Percentiles rank a stretch among this genome's conserved stretches.
These are phyloP conservation scores for Phalaenopsis equestris DNA, from an alignment of 106 monocot genomes.

Conservation along the genomic window DNA sequence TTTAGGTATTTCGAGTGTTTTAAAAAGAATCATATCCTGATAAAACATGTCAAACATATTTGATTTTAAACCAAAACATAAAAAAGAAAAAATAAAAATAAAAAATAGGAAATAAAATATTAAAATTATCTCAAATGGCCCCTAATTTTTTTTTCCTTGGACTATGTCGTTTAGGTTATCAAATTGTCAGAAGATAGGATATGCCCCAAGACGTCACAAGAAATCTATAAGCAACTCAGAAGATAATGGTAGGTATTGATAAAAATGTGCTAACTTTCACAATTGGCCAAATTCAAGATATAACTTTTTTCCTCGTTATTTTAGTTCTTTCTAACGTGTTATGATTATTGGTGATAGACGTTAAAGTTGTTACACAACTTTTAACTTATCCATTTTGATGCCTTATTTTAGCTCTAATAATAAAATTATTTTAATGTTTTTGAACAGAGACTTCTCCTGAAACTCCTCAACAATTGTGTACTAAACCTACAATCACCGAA, in stretches of 20 bases:
- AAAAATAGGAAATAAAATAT: too few species aligned
- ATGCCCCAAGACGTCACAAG: constrained; percentile 29
- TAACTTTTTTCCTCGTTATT: not conserved
- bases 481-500: not conserved
- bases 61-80: too few species aligned
- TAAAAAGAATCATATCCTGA: too few species aligned
- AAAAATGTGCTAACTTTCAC: not conserved
- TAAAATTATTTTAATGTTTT: not conserved
- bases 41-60: too few species aligned
- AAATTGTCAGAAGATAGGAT: constrained; percentile 41
- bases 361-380: not conserved
- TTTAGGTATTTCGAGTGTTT: too few species aligned
- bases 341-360: not conserved
- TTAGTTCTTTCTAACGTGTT: not conserved
- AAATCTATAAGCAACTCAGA: constrained; percentile 9
- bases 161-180: constrained; percentile 23
- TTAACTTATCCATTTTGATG: not conserved
- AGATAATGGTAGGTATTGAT: constrained; percentile 1
- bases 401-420: too few species aligned
- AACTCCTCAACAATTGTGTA: not conserved
- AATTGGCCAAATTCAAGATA: not conserved
- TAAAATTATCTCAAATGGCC: too few species aligned
- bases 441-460: constrained; percentile 20
- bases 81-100: too few species aligned
- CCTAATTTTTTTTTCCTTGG: not conserved